phyloP scores from a whole-genome alignment of 2,329 filamentous ascomycete species.

The Claviceps maximensis region DNA sequence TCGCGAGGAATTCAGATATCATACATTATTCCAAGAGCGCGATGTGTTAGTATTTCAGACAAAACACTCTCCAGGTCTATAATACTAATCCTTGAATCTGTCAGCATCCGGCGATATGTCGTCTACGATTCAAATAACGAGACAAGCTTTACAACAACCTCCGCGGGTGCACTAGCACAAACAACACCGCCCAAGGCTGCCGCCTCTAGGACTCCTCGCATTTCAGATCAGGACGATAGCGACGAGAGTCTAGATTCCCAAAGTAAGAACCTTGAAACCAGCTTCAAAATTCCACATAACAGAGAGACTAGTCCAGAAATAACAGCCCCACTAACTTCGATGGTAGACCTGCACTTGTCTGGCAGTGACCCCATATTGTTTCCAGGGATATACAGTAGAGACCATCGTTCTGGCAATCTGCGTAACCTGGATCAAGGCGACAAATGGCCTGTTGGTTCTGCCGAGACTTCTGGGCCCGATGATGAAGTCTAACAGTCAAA shows the following conservation, averaged over 20 bases:
- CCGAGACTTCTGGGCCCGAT: conserved; percentile 8
- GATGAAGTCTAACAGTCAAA: conserved; percentile 5
- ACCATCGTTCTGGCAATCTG: conserved; percentile 29
- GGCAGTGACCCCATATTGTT: conserved; percentile 57
- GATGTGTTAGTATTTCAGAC: conserved; percentile 51
- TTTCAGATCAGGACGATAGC: not conserved
- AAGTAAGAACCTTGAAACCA: not conserved
- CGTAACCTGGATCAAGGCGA: conserved; percentile 16
- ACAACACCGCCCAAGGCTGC: not conserved
- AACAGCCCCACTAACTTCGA: conserved; percentile 24
- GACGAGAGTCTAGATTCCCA: not conserved
- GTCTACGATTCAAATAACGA: conserved; percentile 19
- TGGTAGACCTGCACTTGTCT: conserved; percentile 34
- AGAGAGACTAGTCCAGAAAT: conserved; percentile 17
- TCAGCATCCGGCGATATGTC: conserved; percentile 31
- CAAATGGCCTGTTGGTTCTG: conserved; percentile 12
- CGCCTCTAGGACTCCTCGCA: not conserved
- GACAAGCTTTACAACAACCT: conserved; percentile 1
- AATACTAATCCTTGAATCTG: not conserved
- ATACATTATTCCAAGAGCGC: conserved; percentile 73
- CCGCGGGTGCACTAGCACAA: not conserved
- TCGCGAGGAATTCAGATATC: conserved; percentile 75
- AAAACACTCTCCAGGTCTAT: conserved; percentile 1
- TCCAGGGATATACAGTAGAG: conserved; percentile 51
- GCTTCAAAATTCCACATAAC: not conserved